A percentile compares a stretch with the other conserved stretches of the same genome.
Evolutionary conservation across 306 rosid species (phyloP).

Genomic region (Cucurbita pepo): DNA sequence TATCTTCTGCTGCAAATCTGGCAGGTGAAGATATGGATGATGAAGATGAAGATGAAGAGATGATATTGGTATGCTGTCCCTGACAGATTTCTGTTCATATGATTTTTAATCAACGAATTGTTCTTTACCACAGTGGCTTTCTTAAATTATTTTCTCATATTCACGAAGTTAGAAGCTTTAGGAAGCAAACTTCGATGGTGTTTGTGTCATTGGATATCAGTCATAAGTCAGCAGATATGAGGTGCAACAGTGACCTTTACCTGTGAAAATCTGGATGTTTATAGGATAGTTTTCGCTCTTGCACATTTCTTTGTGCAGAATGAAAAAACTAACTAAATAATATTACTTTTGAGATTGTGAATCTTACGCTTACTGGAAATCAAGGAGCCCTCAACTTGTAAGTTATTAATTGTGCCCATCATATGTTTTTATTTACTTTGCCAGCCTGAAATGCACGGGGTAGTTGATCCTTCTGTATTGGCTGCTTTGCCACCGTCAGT

Average conservation of each 20-base stretch:
- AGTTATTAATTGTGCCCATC: background rate
- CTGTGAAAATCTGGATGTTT: background rate
- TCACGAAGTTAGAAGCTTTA: background rate
- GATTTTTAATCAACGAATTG: background rate
- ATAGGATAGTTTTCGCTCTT: background rate
- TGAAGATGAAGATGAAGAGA: constrained; percentile 55
- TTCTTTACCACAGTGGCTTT: background rate
- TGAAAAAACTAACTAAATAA: background rate
- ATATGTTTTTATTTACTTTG: constrained; percentile 4
- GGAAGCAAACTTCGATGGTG: background rate
- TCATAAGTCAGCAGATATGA: background rate
- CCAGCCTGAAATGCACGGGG: constrained; percentile 47
- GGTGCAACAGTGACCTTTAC: background rate
- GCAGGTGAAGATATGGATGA: constrained; percentile 24
- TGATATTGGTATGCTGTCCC: constrained; percentile 41
- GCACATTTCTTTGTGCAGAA: background rate
- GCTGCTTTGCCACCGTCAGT: constrained; percentile 85
- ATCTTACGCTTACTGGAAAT: background rate
- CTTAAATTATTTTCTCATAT: background rate
- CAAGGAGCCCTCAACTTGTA: background rate
- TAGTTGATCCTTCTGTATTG: constrained; percentile 61
- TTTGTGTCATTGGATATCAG: background rate
- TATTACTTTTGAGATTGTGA: background rate
- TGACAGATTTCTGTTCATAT: background rate
- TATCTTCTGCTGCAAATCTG: constrained; percentile 19